Evolutionary conservation across 495 filamentous ascomycete species (phyloP).

Genomic region (Neurospora discreta): DNA sequence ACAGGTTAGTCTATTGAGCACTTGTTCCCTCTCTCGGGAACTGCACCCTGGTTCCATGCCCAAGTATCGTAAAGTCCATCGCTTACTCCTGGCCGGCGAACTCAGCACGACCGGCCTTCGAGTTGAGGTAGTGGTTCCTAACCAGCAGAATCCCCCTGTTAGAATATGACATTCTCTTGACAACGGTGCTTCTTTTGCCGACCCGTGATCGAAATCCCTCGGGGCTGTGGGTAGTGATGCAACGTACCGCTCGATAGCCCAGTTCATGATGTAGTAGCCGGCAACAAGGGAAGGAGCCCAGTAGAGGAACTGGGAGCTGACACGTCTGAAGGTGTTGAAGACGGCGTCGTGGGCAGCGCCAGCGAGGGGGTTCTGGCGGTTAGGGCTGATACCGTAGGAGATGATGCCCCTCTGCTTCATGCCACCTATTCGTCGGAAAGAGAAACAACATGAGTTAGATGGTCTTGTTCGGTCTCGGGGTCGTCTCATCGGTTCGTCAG

Average conservation of each 20-base stretch:
- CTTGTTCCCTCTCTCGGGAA: conserved; percentile 6
- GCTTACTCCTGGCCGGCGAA: conserved; percentile 36
- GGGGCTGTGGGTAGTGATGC: background rate
- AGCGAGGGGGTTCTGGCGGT: conserved; percentile 47
- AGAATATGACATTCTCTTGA: conserved; percentile 4
- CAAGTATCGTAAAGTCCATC: background rate
- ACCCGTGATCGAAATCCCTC: background rate
- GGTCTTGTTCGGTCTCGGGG: background rate
- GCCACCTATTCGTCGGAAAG: conserved; percentile 25
- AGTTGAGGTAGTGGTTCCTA: conserved; percentile 89
- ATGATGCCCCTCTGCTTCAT: conserved; percentile 47
- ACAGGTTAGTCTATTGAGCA: conserved; percentile 23
- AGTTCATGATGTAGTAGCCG: conserved; percentile 71
- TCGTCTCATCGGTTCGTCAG: background rate
- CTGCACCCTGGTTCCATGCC: background rate
- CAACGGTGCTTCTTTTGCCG: background rate
- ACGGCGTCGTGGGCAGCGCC: conserved; percentile 43
- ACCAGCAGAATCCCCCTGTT: background rate
- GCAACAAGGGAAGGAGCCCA: conserved; percentile 63
- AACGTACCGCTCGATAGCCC: conserved; percentile 73
- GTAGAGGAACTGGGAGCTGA: conserved; percentile 65
- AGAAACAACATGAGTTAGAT: conserved; percentile 1
- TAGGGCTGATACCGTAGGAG: conserved; percentile 38
- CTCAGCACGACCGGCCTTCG: conserved; percentile 68
- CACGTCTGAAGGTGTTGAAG: conserved; percentile 54